These are phyloP conservation scores for Fragaria ananassa DNA, from an alignment of 306 rosid genomes.

Conservation along the genomic window DNA sequence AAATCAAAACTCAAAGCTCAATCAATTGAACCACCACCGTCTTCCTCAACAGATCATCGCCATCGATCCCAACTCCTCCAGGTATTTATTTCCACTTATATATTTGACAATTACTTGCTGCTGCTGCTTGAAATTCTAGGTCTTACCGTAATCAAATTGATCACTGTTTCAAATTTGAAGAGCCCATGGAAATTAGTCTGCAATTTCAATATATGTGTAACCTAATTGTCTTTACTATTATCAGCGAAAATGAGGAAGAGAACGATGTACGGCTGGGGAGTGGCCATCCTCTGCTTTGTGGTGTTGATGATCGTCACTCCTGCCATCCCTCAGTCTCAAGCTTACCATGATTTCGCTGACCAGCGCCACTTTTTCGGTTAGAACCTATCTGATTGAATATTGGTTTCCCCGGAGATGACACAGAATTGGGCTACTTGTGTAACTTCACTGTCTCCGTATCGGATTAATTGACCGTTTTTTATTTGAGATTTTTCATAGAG, in stretches of 20 bases:
- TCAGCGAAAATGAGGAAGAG: slow-evolving; percentile 46
- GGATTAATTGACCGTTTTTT: neutral
- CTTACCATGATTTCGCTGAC: slow-evolving; percentile 82
- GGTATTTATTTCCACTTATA: no score
- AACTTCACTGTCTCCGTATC: neutral
- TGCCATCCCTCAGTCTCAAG: slow-evolving; percentile 71
- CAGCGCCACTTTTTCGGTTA: slow-evolving; percentile 70
- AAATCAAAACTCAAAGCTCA: no score
- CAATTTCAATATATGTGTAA: neutral
- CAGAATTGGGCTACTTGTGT: neutral
- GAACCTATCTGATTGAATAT: neutral
- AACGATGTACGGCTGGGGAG: slow-evolving; percentile 42
- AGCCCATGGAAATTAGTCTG: no score
- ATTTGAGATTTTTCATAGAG: neutral
- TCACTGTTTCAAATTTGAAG: neutral
- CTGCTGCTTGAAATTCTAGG: no score
- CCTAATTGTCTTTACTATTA: neutral
- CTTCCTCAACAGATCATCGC: no score
- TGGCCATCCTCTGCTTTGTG: slow-evolving; percentile 54
- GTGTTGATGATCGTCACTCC: slow-evolving; percentile 79
- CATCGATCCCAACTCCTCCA: no score
- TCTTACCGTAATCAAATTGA: neutral
- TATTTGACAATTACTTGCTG: no score
- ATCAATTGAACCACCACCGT: neutral
- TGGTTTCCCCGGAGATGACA: neutral